Conservation (phyloP, 768 basidiomycete genomes). For the Boletus tomentosulus region DNA sequence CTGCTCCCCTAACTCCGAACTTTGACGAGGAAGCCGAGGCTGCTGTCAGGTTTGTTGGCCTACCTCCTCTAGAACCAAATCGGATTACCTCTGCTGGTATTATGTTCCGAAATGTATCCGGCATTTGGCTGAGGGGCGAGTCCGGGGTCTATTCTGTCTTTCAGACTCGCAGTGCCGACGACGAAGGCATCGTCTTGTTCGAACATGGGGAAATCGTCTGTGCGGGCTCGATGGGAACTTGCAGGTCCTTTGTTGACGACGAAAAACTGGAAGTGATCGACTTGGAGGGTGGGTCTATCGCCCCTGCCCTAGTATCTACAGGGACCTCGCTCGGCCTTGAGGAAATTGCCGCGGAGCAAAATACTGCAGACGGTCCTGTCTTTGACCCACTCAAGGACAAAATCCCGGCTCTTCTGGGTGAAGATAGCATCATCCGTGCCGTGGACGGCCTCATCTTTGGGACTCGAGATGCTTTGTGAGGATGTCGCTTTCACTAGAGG, state of each 20-base stretch:
- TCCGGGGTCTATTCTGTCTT: conserved; percentile 20
- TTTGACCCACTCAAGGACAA: conserved; percentile 41
- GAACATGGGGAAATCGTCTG: conserved; percentile 53
- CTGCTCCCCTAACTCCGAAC: conserved; percentile 48
- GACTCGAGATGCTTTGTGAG: conserved; percentile 48
- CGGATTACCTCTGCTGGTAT: conserved; percentile 34
- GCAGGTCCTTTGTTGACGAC: conserved; percentile 11
- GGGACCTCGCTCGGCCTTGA: conserved; percentile 62
- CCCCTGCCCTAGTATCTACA: conserved; percentile 60
- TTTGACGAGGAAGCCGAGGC: conserved; percentile 58
- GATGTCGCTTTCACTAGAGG: not conserved
- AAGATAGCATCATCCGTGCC: conserved; percentile 49
- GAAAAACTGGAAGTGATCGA: conserved; percentile 31
- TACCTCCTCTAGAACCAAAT: conserved; percentile 57
- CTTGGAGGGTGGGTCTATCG: conserved; percentile 59
- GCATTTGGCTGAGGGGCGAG: conserved; percentile 26
- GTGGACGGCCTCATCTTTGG: conserved; percentile 60
- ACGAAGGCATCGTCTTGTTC: conserved; percentile 42
- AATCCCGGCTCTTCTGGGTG: conserved; percentile 32
- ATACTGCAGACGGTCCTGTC: conserved; percentile 63
- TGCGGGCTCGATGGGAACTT: conserved; percentile 23
- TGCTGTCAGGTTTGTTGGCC: conserved; percentile 57
- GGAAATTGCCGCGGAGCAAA: conserved; percentile 62
- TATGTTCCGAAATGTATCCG: conserved; percentile 52
- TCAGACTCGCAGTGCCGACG: conserved; percentile 5